These are phyloP conservation scores for apple (Malus domestica) DNA, from an alignment of 306 rosid species.

Conservation along the genomic window ASM211411v1 NC_041803.1:36399501-36400000, in stretches of 20 bases:
- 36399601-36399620: slow-evolving; percentile 37
- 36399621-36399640: slow-evolving; percentile 26
- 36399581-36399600: slow-evolving; percentile 65
- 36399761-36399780: slow-evolving; percentile 34
- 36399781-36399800: not conserved
- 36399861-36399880: not conserved
- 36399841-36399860: not conserved
- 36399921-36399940: not conserved
- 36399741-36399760: slow-evolving; percentile 55
- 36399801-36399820: not conserved
- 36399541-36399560: slow-evolving; percentile 62
- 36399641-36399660: slow-evolving; percentile 45
- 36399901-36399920: too few species aligned
- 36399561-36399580: slow-evolving; percentile 60
- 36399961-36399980: not conserved
- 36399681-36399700: slow-evolving; percentile 50
- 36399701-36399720: slow-evolving; percentile 50
- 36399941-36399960: not conserved
- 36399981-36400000: not conserved
- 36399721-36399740: slow-evolving; percentile 31
- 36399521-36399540: slow-evolving; percentile 39
- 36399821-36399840: not conserved
- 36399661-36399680: slow-evolving; percentile 25
- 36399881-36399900: not conserved
- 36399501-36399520: slow-evolving; percentile 24